Base-by-base conservation (phyloP, 139 green algal species). In the Zygnema circumcarinatum region DNA sequence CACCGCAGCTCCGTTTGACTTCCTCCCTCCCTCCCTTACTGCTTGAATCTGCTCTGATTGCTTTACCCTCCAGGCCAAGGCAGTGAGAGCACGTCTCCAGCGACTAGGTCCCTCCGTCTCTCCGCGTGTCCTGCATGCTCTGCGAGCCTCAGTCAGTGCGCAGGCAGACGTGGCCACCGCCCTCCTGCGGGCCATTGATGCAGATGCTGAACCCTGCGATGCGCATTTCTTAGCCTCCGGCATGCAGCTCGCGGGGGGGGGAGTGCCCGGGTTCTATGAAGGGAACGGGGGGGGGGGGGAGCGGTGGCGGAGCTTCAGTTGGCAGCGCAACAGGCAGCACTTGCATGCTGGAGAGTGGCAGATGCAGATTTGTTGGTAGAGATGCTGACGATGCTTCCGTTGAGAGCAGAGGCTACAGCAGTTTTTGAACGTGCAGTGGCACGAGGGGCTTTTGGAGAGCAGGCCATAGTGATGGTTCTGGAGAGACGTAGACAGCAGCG, bases 401-500 rank as follows among this genome's bases (percentile, higher is more conserved):
- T 88, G 39, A 53, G 42, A 1, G 35, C 3, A n/a, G 78, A 92
- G 22, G 88, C 88, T n/a, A 47, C 56, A n/a, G 35, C 35, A 32
- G 88, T 91, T 22, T 91, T 92, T 91, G 86, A 92, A 32, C n/a
- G 38, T 1, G 74, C 75, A 11, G 67, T 92, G 20, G 54, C 52
- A 7, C 0, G 67, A 2, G 88, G 88, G 22, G 74, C 56, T 38
- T 83, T 92, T 88, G 69, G 54, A 22, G 88, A 92, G 83, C 69
- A 81, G 67, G 54, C 85, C 47, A 67, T 92, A 32, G 87, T 88
- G 7, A 78, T 90, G 38, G 90, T 94, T 40, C 74, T 94, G 47
- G 92, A 94, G 85, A 86, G 92, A 3, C 78, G 91, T 36, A 72
- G 88, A 22, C 75, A 91, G 79, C 92, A 94, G 80, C 89, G 88